phyloP scores from a whole-genome alignment of 75 land plant genomes.

The Gnetum montanum region DNA sequence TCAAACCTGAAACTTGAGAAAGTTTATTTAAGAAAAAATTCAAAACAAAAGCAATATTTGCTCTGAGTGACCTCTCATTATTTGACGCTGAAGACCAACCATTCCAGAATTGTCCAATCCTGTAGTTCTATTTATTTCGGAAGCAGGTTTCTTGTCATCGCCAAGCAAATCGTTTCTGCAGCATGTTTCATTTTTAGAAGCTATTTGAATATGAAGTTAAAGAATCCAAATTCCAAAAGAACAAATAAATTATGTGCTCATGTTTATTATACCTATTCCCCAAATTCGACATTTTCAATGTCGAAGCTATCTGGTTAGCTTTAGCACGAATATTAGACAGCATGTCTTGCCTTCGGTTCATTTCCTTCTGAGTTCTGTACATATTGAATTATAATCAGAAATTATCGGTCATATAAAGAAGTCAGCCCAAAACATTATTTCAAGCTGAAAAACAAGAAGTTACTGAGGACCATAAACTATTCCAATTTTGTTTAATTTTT shows the following conservation, averaged over 20 bases:
- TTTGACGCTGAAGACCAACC: slow-evolving; percentile 60
- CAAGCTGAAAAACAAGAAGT: too few species aligned
- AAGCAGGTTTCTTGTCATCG: slow-evolving; percentile 31
- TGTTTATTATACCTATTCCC: slow-evolving; percentile 25
- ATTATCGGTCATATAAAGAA: too few species aligned
- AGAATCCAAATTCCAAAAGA: not conserved
- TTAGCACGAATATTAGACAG: slow-evolving; percentile 53
- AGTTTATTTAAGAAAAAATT: too few species aligned
- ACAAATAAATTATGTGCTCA: not conserved
- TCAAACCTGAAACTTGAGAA: too few species aligned
- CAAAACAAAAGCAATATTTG: not conserved
- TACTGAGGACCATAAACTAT: too few species aligned
- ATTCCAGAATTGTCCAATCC: slow-evolving; percentile 61
- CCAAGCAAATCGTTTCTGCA: slow-evolving; percentile 52
- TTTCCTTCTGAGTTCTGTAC: slow-evolving; percentile 72
- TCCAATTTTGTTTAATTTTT: too few species aligned
- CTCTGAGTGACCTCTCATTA: slow-evolving; percentile 40
- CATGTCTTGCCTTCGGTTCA: slow-evolving; percentile 75
- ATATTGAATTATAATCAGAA: not conserved
- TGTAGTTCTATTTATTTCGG: slow-evolving; percentile 40
- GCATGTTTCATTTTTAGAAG: not conserved
- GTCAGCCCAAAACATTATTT: too few species aligned
- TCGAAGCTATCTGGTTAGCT: slow-evolving; percentile 73
- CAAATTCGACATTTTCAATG: slow-evolving; percentile 62
- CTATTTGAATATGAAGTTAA: not conserved